A percentile compares a stretch with the other conserved stretches of the same genome.
phyloP scores from a whole-genome alignment of 225 moss, liverwort and hornwort species.

The Lunularia cruciata region DNA sequence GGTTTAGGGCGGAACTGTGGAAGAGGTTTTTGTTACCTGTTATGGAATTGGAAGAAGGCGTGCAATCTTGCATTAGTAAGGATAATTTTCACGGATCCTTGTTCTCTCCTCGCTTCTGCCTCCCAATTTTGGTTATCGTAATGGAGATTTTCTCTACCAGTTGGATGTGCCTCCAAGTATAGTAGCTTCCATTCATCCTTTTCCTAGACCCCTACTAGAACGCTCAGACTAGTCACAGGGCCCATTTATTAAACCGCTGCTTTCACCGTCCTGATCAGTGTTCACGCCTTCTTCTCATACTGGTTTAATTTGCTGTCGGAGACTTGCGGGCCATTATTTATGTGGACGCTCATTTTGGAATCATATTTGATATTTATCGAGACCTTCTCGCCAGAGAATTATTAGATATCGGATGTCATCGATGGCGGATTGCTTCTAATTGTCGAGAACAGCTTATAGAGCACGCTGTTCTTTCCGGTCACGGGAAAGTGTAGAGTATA shows the following conservation, averaged over 20 bases:
- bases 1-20: constrained; percentile 8
- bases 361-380: not conserved
- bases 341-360: not conserved
- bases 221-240: not conserved
- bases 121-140: not conserved
- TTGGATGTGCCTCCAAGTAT: no score
- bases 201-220: not conserved
- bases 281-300: not conserved
- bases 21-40: not conserved
- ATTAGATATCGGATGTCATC: not conserved
- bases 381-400: not conserved
- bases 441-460: not conserved
- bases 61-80: not conserved
- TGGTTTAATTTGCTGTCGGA: not conserved
- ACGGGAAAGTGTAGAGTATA: not conserved
- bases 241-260: not conserved
- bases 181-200: not conserved
- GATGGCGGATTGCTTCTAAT: not conserved
- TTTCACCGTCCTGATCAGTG: not conserved
- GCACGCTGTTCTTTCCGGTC: not conserved
- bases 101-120: not conserved
- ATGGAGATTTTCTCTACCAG: not conserved
- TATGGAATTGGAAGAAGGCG: not conserved
- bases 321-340: not conserved
- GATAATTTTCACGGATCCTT: not conserved